These are phyloP conservation scores for Rhizomucor pusillus DNA, from an alignment of 371 early-diverging fungal genomes.

Conservation along the genomic window DNA sequence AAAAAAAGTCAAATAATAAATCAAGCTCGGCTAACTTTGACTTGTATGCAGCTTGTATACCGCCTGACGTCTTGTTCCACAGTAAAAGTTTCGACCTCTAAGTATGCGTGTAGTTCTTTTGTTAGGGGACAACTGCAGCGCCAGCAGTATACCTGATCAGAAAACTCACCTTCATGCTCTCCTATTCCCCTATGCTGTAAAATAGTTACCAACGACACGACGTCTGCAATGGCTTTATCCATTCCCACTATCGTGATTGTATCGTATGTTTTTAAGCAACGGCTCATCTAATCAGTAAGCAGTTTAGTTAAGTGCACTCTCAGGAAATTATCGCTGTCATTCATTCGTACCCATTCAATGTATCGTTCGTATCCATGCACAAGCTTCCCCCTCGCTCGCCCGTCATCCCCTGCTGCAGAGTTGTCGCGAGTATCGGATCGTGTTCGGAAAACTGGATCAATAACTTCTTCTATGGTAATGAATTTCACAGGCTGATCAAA, in stretches of 20 bases:
- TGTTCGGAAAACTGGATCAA: constrained; percentile 28
- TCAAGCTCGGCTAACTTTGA: constrained; percentile 23
- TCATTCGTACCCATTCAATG: constrained; percentile 31
- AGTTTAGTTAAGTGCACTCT: background rate
- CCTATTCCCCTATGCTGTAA: constrained; percentile 36
- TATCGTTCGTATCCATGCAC: constrained; percentile 44
- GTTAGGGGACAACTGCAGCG: background rate
- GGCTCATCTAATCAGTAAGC: constrained; percentile 20
- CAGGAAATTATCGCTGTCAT: background rate
- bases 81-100: constrained; percentile 39
- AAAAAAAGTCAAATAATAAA: constrained; percentile 3
- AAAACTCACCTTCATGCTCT: constrained; percentile 44
- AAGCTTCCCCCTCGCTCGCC: constrained; percentile 9
- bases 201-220: constrained; percentile 36
- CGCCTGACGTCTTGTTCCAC: constrained; percentile 21
- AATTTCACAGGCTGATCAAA: constrained; percentile 23
- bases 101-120: background rate
- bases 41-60: constrained; percentile 36
- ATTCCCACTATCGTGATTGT: constrained; percentile 39
- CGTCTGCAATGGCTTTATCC: constrained; percentile 39
- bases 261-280: constrained; percentile 27
- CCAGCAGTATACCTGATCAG: too few relatives aligned
- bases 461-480: constrained; percentile 36
- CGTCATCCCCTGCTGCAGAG: background rate
- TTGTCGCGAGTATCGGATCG: background rate